Evolutionary conservation across 352 stramenopile species (phyloP).

Genomic region (Phytopythium litorale): DNA sequence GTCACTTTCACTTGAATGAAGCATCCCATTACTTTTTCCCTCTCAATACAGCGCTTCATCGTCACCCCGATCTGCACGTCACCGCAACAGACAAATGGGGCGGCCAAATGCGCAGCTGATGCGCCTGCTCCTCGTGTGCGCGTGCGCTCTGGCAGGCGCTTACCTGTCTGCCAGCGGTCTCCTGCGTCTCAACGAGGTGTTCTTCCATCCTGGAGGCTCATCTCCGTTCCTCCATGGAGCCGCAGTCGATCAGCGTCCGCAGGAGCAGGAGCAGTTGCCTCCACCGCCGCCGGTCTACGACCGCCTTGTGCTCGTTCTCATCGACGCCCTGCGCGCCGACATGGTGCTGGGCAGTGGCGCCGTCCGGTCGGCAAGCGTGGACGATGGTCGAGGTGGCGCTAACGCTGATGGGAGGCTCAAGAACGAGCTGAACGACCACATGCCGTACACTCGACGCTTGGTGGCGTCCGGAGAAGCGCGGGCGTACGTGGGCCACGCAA

Average conservation of each 20-base stretch:
- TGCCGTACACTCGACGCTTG: conserved; percentile 59
- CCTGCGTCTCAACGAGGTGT: conserved; percentile 54
- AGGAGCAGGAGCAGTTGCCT: not conserved
- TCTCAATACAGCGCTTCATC: not conserved
- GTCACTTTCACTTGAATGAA: not conserved
- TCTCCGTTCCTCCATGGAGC: not conserved
- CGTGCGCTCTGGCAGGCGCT: conserved; percentile 30
- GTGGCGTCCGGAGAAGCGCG: conserved; percentile 45
- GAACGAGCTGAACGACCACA: conserved; percentile 56
- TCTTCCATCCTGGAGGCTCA: conserved; percentile 21
- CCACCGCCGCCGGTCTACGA: conserved; percentile 39
- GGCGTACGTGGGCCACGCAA: conserved; percentile 75
- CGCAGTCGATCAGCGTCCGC: conserved; percentile 3
- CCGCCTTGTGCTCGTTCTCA: conserved; percentile 81
- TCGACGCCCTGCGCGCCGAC: conserved; percentile 84
- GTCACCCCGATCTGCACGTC: not conserved
- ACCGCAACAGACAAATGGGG: not conserved
- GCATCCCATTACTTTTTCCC: not conserved
- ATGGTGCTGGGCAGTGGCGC: conserved; percentile 76
- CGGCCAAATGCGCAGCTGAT: not conserved
- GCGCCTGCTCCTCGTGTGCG: conserved; percentile 29
- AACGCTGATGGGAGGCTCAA: not conserved
- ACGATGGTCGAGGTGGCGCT: not conserved
- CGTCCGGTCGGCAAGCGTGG: conserved; percentile 23
- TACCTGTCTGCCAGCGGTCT: conserved; percentile 53